These are phyloP conservation scores for Heteromeles arbutifolia DNA, from an alignment of 306 rosid genomes.

Conservation along the genomic window DNA sequence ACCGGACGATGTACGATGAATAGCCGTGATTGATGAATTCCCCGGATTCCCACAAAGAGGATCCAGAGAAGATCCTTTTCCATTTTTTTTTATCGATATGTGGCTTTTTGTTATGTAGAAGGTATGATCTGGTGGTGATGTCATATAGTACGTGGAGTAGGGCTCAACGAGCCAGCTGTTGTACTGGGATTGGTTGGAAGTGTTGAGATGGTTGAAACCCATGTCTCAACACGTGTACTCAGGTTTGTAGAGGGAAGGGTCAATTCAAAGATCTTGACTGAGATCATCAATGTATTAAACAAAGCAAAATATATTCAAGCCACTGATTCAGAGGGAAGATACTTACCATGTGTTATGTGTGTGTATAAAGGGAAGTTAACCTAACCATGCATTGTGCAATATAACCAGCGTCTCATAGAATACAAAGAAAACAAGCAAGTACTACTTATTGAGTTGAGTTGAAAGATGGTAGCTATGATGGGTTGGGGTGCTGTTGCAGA, in stretches of 20 bases:
- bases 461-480: conserved; percentile 20
- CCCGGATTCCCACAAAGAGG: no score
- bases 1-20: no score
- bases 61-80: no score
- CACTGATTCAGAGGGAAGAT: neutral
- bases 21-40: no score
- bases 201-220: conserved; percentile 23
- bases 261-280: conserved; percentile 16
- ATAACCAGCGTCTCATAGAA: neutral
- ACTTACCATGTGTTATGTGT: neutral
- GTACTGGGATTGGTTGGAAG: conserved; percentile 15
- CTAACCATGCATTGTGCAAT: neutral
- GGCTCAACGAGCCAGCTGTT: conserved; percentile 25
- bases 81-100: no score
- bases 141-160: conserved; percentile 9
- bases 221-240: conserved; percentile 8
- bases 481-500: conserved; percentile 13
- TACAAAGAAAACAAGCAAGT: neutral
- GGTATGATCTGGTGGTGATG: conserved; percentile 10
- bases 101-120: no score
- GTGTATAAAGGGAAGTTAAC: neutral
- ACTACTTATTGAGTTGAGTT: neutral
- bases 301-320: neutral
- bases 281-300: neutral
- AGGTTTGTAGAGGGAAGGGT: neutral